A percentile compares a stretch with the other conserved stretches of the same genome.
These are phyloP conservation scores for Fusarium sp. DNA, from an alignment of 2,329 filamentous ascomycete species.

Conservation along the genomic window DNA sequence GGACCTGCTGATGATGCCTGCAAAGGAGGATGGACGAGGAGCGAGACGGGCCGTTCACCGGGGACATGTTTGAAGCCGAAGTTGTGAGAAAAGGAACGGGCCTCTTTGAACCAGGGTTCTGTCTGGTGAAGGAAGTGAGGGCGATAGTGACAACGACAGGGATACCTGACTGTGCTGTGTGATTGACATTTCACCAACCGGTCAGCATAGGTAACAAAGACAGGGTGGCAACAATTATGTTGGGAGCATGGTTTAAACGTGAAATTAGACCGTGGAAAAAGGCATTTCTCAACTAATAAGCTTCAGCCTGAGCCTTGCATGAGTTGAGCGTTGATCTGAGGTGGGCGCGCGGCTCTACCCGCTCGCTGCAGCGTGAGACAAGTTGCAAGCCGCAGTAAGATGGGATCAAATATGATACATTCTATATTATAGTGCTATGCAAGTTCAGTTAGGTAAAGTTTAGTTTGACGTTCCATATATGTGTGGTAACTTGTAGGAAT, in stretches of 20 bases:
- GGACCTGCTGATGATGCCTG: slow-evolving; percentile 15
- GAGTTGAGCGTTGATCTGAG: slow-evolving; percentile 17
- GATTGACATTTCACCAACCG: slow-evolving; percentile 16
- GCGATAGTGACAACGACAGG: slow-evolving; percentile 1
- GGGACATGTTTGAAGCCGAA: slow-evolving; percentile 22
- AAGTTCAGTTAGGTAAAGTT: not conserved
- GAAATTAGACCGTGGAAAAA: not conserved
- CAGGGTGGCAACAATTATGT: slow-evolving; percentile 12
- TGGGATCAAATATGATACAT: slow-evolving; percentile 7
- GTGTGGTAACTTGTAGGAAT: not conserved
- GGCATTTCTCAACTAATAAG: not conserved
- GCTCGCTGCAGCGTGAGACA: slow-evolving; percentile 36
- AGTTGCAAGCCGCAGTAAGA: slow-evolving; percentile 20
- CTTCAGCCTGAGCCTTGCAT: slow-evolving; percentile 29
- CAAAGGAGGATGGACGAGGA: slow-evolving; percentile 8
- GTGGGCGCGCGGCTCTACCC: slow-evolving; percentile 37
- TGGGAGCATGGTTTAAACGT: not conserved
- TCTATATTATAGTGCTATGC: slow-evolving; percentile 15
- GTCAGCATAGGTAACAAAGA: slow-evolving; percentile 20
- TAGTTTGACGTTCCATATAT: not conserved
- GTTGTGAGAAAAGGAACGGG: slow-evolving; percentile 14
- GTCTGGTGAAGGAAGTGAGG: slow-evolving; percentile 10
- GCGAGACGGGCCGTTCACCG: slow-evolving; percentile 27
- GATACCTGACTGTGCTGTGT: slow-evolving; percentile 20
- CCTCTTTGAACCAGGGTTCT: slow-evolving; percentile 13